Percentiles rank a stretch among this genome's conserved stretches.
Evolutionary conservation across 139 green algal species (phyloP).

Genomic region (Nannochloris sp.): DNA sequence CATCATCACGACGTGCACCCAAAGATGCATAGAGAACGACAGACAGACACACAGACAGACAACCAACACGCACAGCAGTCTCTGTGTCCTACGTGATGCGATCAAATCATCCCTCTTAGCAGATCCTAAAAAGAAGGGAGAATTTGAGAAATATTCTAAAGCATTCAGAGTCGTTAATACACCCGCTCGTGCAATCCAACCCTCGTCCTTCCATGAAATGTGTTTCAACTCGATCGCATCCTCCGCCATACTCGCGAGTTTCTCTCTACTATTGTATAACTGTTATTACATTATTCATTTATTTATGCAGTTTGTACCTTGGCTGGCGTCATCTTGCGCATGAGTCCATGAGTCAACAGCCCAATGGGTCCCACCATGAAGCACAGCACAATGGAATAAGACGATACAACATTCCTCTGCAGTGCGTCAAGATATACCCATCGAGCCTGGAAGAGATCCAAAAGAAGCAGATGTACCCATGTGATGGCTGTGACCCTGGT

Average conservation of each 20-base stretch:
- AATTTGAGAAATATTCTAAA: conserved; percentile 74
- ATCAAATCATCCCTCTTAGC: neutral
- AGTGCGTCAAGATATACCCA: conserved; percentile 64
- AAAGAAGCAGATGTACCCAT: conserved; percentile 73
- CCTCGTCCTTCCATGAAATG: conserved; percentile 38
- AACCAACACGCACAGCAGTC: too few species aligned
- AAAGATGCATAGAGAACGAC: neutral
- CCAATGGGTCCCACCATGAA: conserved; percentile 85
- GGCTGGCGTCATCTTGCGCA: too few species aligned
- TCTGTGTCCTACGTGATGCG: too few species aligned
- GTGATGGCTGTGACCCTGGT: conserved; percentile 33
- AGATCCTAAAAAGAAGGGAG: conserved; percentile 40
- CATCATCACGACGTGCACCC: neutral
- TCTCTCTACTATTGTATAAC: too few species aligned
- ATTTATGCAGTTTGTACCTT: too few species aligned
- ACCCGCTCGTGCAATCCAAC: conserved; percentile 30
- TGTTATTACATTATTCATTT: too few species aligned
- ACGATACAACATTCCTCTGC: conserved; percentile 34
- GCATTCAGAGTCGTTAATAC: conserved; percentile 42
- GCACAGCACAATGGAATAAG: conserved; percentile 69
- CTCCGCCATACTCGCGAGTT: too few species aligned
- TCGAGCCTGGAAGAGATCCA: conserved; percentile 74
- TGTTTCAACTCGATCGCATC: neutral
- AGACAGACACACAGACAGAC: neutral
- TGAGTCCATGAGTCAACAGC: conserved; percentile 52